phyloP scores from a whole-genome alignment of 108 stramenopile genomes.

The Bacterosira constricta region DNA sequence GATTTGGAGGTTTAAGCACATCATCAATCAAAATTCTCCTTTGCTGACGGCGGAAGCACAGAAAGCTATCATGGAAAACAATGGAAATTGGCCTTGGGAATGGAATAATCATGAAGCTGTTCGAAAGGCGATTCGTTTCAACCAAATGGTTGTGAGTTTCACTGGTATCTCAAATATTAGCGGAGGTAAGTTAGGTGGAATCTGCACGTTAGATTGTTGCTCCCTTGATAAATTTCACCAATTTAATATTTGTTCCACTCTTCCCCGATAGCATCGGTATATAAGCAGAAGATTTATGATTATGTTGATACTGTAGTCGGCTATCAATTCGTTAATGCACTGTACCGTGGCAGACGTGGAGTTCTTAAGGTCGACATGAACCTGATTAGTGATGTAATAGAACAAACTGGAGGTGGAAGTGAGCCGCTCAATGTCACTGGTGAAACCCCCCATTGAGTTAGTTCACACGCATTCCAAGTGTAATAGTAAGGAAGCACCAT shows the following conservation, averaged over 20 bases:
- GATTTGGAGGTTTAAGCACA: conserved; percentile 70
- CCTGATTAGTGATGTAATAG: conserved; percentile 72
- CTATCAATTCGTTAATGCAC: conserved; percentile 44
- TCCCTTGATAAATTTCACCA: background rate
- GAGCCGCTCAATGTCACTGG: conserved; percentile 28
- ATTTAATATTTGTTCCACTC: background rate
- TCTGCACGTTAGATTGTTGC: background rate
- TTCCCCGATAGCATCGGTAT: conserved; percentile 21
- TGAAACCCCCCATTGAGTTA: too few relatives aligned
- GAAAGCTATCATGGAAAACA: conserved; percentile 49
- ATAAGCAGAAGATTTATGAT: conserved; percentile 47
- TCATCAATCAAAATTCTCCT: conserved; percentile 65
- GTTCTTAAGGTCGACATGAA: conserved; percentile 57
- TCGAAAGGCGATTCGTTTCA: conserved; percentile 45
- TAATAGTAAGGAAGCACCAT: too few relatives aligned
- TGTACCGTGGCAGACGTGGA: conserved; percentile 39
- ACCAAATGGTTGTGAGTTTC: conserved; percentile 41
- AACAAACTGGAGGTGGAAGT: conserved; percentile 67
- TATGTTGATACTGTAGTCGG: conserved; percentile 27
- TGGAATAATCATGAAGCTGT: conserved; percentile 61
- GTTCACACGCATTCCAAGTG: too few relatives aligned
- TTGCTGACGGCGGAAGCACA: conserved; percentile 48
- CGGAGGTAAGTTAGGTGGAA: background rate
- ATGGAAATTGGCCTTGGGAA: conserved; percentile 66
- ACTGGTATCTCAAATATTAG: conserved; percentile 44